A percentile compares a stretch with the other conserved stretches of the same genome.
These are phyloP conservation scores for Xylariales sp. DNA, from an alignment of 2,329 filamentous ascomycete genomes.

Conservation along the genomic window DNA sequence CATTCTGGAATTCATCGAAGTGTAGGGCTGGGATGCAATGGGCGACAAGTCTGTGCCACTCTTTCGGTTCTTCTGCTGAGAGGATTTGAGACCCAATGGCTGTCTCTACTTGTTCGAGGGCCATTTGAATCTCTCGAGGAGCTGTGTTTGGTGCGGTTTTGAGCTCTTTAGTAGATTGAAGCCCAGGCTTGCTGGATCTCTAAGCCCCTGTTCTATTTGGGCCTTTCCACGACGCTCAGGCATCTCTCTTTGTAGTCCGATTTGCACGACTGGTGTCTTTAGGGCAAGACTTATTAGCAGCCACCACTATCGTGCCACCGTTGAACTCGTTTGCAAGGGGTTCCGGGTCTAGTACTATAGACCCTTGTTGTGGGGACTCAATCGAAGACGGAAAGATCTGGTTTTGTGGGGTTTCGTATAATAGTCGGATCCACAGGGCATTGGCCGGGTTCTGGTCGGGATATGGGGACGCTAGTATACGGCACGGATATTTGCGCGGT, in stretches of 20 bases:
- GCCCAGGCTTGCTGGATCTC: background rate
- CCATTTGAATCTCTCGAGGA: no score
- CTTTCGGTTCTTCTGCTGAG: no score
- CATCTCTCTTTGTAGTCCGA: background rate
- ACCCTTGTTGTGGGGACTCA: background rate
- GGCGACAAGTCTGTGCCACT: no score
- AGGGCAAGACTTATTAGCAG: background rate
- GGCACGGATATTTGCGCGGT: slow-evolving; percentile 6
- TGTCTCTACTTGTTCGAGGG: no score
- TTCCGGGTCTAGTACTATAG: background rate
- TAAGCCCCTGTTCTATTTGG: background rate
- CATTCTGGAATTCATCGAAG: no score
- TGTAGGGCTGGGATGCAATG: no score
- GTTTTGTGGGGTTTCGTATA: background rate
- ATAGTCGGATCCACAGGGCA: background rate
- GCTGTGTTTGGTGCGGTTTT: no score
- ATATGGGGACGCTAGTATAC: slow-evolving; percentile 11
- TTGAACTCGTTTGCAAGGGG: background rate
- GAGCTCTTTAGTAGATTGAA: background rate
- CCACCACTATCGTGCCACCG: background rate
- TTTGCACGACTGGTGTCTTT: background rate
- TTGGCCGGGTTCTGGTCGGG: background rate
- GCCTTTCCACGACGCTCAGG: background rate
- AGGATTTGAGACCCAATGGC: no score
- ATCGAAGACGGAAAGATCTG: no score